Base-by-base conservation (phyloP, 192 early-diverging fungal species). In the Coemansia umbellata region DNA sequence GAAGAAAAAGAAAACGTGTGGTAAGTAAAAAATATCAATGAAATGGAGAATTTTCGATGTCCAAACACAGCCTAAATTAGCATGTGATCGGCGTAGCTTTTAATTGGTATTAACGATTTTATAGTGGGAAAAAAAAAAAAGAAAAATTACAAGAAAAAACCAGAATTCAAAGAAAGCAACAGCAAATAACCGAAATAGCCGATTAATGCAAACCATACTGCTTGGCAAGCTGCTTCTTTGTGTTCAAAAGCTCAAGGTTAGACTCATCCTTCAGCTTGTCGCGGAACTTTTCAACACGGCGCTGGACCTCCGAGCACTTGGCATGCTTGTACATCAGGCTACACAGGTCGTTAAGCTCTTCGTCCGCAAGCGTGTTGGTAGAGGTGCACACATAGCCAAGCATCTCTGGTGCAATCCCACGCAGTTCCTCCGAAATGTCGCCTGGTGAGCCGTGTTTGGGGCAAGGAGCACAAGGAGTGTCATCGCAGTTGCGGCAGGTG, bases 311-410 rank as follows among this genome's bases (percentile, higher is more conserved):
- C n/a, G 66, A 47, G 53, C 73, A 75, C 49, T 69, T 75, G 26
- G 73, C 73, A 24, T 75, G 66, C 57, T 75, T 75, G 37, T 60
- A 75, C 73, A 75, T 75, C 30, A 75, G 57, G 23, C 51, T 50
- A 44, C 73, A 75, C 53, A 75, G 39, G 37, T 75, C 73, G 30
- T 76, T 60, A 22, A 76, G 73, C 48, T 76, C 73, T 14, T 63
- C 65, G 37, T 76, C 66, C 1, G 65, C 66, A 53, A 76, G 21
- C 0, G 51, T 44, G 31, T 76, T 76, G 31, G 53, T 58, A 9
- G 51, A 44, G 2, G 22, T 76, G 62, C 73, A 76, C 53, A 76
- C 73, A 17, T 56, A 60, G 55, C 50, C 53, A 11, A 76, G 52
- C 60, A 76, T 54, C 51, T 76, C 53, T 2, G 65, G 65, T 32